Evolutionary conservation across 306 rosid genomes (phyloP).

Genomic region (Vigna trinervia): DNA sequence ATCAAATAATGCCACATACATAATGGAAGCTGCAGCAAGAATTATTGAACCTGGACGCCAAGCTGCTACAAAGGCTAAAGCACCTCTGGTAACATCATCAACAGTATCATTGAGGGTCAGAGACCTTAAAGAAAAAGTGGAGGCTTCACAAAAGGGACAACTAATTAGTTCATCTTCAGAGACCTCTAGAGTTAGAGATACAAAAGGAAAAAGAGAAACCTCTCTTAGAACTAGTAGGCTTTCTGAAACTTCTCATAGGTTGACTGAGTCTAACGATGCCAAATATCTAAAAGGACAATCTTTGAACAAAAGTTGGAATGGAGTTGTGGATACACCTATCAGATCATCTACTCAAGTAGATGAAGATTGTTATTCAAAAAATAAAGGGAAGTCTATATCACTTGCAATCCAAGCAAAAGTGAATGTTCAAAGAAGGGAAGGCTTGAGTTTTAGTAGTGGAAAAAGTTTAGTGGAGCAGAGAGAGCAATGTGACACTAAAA

Average conservation of each 20-base stretch:
- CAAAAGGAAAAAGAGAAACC: constrained; percentile 59
- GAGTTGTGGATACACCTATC: constrained; percentile 55
- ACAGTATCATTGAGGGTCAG: constrained; percentile 64
- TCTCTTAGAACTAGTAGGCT: constrained; percentile 52
- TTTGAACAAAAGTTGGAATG: constrained; percentile 74
- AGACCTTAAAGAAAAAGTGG: constrained; percentile 42
- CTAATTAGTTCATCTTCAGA: constrained; percentile 60
- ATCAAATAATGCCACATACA: constrained; percentile 67
- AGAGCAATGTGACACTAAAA: constrained; percentile 62
- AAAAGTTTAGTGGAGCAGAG: constrained; percentile 58
- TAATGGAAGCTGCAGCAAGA: constrained; percentile 85
- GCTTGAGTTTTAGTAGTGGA: constrained; percentile 52
- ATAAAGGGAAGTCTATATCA: constrained; percentile 68
- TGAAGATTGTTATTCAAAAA: constrained; percentile 53
- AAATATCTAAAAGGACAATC: constrained; percentile 72
- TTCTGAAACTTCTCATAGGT: constrained; percentile 59
- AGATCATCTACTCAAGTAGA: constrained; percentile 50
- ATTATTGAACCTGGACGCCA: constrained; percentile 70
- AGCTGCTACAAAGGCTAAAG: constrained; percentile 55
- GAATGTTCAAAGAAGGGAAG: constrained; percentile 81
- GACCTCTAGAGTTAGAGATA: constrained; percentile 53
- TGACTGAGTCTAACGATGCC: constrained; percentile 66
- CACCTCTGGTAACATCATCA: constrained; percentile 61
- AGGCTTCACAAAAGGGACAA: constrained; percentile 57
- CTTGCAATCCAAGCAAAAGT: constrained; percentile 92